These are phyloP conservation scores for Trichoderma citrinoviride DNA, from an alignment of 2,329 filamentous ascomycete genomes.

Conservation along the genomic window DNA sequence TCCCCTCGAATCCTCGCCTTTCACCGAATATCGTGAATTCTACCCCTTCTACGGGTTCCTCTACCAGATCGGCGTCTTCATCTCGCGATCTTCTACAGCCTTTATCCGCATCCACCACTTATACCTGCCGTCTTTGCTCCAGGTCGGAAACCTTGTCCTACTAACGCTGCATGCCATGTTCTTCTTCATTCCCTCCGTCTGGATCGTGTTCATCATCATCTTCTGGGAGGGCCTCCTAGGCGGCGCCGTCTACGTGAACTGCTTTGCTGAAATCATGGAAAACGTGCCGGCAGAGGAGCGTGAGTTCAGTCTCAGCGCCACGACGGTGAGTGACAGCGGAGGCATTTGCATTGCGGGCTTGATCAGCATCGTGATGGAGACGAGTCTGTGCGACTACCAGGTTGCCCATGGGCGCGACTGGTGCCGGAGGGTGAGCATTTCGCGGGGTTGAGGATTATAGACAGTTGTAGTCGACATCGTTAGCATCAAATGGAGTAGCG, in stretches of 20 bases:
- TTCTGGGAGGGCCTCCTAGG: slow-evolving; percentile 95
- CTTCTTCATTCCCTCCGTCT: slow-evolving; percentile 80
- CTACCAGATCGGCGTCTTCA: slow-evolving; percentile 92
- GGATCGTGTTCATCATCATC: slow-evolving; percentile 77
- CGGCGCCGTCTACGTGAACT: slow-evolving; percentile 91
- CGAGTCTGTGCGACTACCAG: slow-evolving; percentile 79
- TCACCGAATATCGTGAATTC: slow-evolving; percentile 77
- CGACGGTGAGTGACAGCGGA: slow-evolving; percentile 85
- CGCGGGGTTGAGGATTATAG: slow-evolving; percentile 22
- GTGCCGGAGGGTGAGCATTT: slow-evolving; percentile 58
- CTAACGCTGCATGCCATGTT: slow-evolving; percentile 75
- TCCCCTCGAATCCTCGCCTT: slow-evolving; percentile 72
- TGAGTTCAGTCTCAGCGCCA: slow-evolving; percentile 88
- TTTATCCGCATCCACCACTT: slow-evolving; percentile 79
- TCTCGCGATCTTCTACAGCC: slow-evolving; percentile 86
- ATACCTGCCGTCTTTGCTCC: slow-evolving; percentile 79
- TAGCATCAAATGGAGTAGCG: slow-evolving; percentile 1
- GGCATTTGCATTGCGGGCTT: slow-evolving; percentile 89
- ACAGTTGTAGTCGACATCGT: not conserved
- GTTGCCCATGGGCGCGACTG: slow-evolving; percentile 74
- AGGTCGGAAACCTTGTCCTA: slow-evolving; percentile 72
- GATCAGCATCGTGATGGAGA: slow-evolving; percentile 78
- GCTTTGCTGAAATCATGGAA: slow-evolving; percentile 91
- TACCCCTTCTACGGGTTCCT: slow-evolving; percentile 94
- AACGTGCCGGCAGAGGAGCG: slow-evolving; percentile 72